Conservation (phyloP, 495 filamentous ascomycete genomes). For the Xylaria nigripes region DNA sequence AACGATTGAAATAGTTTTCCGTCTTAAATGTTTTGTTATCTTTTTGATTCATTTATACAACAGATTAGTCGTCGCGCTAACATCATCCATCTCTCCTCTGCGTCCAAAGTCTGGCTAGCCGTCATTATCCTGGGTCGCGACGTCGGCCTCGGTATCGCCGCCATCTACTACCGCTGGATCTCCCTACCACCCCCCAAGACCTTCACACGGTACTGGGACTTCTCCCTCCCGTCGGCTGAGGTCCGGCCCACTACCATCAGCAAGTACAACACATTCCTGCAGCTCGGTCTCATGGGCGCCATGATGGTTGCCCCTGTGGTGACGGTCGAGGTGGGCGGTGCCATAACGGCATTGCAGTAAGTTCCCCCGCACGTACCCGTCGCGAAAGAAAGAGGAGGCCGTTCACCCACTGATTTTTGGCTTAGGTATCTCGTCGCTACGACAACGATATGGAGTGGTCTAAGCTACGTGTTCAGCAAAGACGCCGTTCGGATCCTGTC, state of each 20-base stretch:
- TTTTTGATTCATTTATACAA: not conserved
- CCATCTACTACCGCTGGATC: conserved; percentile 92
- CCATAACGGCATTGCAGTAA: conserved; percentile 64
- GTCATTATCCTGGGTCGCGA: conserved; percentile 85
- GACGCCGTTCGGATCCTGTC: conserved; percentile 73
- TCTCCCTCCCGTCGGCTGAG: conserved; percentile 84
- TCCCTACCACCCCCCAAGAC: conserved; percentile 90
- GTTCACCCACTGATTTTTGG: not conserved
- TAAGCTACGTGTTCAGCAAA: conserved; percentile 74
- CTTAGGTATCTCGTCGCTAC: conserved; percentile 63
- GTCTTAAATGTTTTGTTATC: not conserved
- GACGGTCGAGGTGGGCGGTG: conserved; percentile 45
- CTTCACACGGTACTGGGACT: conserved; percentile 93
- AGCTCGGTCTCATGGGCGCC: conserved; percentile 67
- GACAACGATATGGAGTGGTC: conserved; percentile 77
- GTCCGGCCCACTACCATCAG: conserved; percentile 86
- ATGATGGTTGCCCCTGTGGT: conserved; percentile 68
- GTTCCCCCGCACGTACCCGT: conserved; percentile 24
- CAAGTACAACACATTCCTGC: conserved; percentile 80
- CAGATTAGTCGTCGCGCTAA: not conserved
- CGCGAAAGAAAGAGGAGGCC: too few relatives aligned
- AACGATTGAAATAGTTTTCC: too few relatives aligned
- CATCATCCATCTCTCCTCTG: not conserved
- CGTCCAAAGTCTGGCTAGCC: conserved; percentile 65
- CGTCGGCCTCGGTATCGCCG: conserved; percentile 73